These are phyloP conservation scores for Flaveria ramosissima DNA, from an alignment of 129 eudicot genomes.

Conservation along the genomic window DNA sequence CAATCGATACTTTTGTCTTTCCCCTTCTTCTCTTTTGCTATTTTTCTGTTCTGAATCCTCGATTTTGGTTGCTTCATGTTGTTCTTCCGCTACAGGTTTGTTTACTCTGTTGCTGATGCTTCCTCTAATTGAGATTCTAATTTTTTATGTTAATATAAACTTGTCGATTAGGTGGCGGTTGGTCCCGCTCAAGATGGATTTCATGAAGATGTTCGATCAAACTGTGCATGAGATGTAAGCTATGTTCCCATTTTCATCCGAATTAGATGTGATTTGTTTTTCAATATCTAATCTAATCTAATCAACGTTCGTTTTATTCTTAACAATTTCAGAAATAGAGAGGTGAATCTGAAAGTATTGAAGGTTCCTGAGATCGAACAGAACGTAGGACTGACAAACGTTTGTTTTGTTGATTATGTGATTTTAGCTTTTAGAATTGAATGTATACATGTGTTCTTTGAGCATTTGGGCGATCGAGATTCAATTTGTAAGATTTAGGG, in stretches of 20 bases:
- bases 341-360: constrained; percentile 98
- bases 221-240: constrained; percentile 94
- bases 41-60: too few species aligned
- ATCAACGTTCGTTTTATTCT: constrained; percentile 15
- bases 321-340: constrained; percentile 74
- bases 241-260: neutral
- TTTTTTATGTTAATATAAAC: too few species aligned
- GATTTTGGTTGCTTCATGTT: too few species aligned
- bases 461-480: constrained; percentile 22
- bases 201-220: constrained; percentile 56
- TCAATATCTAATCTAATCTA: neutral
- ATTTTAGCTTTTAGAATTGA: constrained; percentile 24
- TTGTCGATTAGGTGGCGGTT: too few species aligned
- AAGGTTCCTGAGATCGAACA: constrained; percentile 99
- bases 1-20: too few species aligned
- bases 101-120: too few species aligned
- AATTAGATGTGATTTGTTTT: constrained; percentile 10
- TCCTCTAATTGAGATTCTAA: too few species aligned
- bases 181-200: constrained; percentile 38
- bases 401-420: constrained; percentile 1
- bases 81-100: too few species aligned
- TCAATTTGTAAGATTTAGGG: constrained; percentile 16
- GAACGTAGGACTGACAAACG: constrained; percentile 51
- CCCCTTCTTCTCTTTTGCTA: too few species aligned
- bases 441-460: neutral